These are phyloP conservation scores for Rhododendron simsii DNA, from an alignment of 148 eudicot genomes.

Conservation along the genomic window DNA sequence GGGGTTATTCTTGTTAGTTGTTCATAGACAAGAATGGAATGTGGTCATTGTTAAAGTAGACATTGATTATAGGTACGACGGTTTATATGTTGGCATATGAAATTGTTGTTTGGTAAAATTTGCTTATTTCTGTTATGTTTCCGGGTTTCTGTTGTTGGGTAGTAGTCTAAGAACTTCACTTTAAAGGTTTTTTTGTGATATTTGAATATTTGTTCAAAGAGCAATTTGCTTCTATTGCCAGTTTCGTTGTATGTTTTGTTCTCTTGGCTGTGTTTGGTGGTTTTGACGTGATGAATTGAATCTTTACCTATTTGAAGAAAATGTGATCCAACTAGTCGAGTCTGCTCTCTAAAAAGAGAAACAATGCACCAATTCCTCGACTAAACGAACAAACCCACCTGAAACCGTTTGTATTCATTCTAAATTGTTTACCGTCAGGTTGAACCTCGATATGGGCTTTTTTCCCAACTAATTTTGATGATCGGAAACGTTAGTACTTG, in stretches of 20 bases:
- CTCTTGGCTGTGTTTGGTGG: neutral
- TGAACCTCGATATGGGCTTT: neutral
- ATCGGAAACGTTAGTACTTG: neutral
- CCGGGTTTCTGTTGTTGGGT: neutral
- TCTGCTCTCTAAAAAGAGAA: neutral
- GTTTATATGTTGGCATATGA: constrained; percentile 10
- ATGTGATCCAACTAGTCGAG: neutral
- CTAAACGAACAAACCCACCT: neutral
- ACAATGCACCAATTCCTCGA: neutral
- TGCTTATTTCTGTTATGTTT: neutral
- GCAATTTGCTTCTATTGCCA: neutral
- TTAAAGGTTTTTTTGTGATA: neutral
- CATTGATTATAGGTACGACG: constrained; percentile 17
- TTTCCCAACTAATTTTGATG: neutral
- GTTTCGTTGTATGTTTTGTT: neutral
- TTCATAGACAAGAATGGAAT: constrained; percentile 30
- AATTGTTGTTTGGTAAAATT: constrained; percentile 4
- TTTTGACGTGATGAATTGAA: neutral
- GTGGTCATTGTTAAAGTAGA: constrained; percentile 19
- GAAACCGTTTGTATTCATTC: neutral
- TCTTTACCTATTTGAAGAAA: neutral
- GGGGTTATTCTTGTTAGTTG: constrained; percentile 29
- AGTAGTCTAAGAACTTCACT: neutral
- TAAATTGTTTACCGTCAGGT: neutral
- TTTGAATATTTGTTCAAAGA: neutral